A percentile compares a stretch with the other conserved stretches of the same genome.
These are phyloP conservation scores for Colletotrichum tamarilloi DNA, from an alignment of 2,329 filamentous ascomycete species.

Conservation along the genomic window DNA sequence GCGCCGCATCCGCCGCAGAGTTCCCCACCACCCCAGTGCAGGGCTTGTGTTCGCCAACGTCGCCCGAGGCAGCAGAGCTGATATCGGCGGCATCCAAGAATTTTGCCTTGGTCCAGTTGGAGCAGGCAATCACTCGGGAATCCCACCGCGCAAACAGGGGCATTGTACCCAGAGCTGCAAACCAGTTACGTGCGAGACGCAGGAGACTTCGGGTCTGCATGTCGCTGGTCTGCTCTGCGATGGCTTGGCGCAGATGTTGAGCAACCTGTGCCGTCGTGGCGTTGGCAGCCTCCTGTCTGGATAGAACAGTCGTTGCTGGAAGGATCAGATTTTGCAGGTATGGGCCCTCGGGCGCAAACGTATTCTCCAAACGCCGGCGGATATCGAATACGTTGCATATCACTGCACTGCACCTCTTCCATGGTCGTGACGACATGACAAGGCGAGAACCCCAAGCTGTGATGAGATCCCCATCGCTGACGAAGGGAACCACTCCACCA, in stretches of 20 bases:
- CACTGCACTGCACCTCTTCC: neutral
- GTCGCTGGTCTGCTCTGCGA: neutral
- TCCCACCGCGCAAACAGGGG: neutral
- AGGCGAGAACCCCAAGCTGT: neutral
- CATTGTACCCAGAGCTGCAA: neutral
- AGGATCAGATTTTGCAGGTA: neutral
- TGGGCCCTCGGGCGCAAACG: neutral
- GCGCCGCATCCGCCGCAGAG: neutral
- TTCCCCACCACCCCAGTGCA: neutral
- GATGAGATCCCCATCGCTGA: conserved; percentile 11
- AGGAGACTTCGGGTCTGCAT: neutral
- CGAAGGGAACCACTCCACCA: neutral
- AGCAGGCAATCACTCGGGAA: neutral
- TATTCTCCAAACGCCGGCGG: neutral
- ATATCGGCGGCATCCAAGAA: neutral
- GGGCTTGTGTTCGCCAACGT: neutral
- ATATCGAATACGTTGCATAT: neutral
- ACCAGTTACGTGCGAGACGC: neutral
- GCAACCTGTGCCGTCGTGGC: neutral
- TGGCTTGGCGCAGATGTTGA: neutral
- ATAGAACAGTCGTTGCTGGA: neutral
- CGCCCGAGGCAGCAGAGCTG: neutral
- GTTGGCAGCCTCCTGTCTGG: neutral
- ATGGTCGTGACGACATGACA: neutral
- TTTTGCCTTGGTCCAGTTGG: conserved; percentile 3